Evolutionary conservation across 768 basidiomycete genomes (phyloP), one percentile per base, ranked within the genome.

Genomic region (Amanita brunnescens): DNA sequence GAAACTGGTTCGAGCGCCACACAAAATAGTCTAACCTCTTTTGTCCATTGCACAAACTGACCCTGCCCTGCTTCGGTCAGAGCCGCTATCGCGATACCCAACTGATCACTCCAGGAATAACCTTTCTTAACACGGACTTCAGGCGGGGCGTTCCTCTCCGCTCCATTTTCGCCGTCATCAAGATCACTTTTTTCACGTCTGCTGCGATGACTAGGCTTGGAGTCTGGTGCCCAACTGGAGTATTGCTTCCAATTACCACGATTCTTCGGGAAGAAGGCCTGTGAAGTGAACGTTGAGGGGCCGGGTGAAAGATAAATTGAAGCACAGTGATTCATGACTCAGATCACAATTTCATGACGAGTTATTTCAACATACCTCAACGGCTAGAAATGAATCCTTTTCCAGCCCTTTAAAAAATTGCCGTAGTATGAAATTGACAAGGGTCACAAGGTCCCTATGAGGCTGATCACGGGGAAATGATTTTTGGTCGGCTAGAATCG

Each of bases 341-440:
- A 44, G 26, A 13, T 30, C 9, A 21, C 21, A 21, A 43, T 21
- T 21, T 6, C 10, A 44, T 9, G 23, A 1, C 35, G 9, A 26
- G 10, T n/a, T 4, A 21, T 34, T 49, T 48, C 53, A 53, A 58
- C 67, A 71, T 59, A 93, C 93, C 76, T 98, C 92, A 54, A 97
- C 77, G 54, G 91, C 78, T 42, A 97, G 73, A 70, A 97, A 88
- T 0, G 89, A 76, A 55, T 96, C 86, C 56, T 90, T 82, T 48
- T 80, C 77, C 43, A 92, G 75, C 6, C 83, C 79, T 65, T 96
- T 98, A 81, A 99, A 98, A 75, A 98, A 98, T 62, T 86, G 83
- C 21, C 90, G 81, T 53, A 97, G 75, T 54, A 97, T 75, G 68
- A 78, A 99, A 60, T 83, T 87, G 70, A 97, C 83, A 32, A 98